Conservation (phyloP, 371 early-diverging fungal genomes). For the Fennellomyces sp. region DNA sequence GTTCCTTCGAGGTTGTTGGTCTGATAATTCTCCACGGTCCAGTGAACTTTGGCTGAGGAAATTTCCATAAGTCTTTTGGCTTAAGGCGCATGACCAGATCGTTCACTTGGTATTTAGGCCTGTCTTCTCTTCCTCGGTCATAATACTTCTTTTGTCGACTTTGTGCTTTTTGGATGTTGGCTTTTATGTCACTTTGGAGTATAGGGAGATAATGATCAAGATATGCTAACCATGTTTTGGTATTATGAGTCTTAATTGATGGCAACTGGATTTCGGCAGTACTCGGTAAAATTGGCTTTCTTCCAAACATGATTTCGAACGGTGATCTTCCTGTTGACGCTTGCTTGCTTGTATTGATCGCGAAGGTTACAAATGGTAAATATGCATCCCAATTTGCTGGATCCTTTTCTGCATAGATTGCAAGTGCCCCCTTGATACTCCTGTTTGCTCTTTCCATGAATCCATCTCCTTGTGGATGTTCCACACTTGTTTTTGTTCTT, state of each 20-base stretch:
- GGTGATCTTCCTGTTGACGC: slow-evolving; percentile 14
- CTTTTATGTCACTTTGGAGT: slow-evolving; percentile 1
- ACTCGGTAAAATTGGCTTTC: slow-evolving; percentile 2
- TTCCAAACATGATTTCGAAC: slow-evolving; percentile 18
- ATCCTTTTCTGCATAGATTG: slow-evolving; percentile 1
- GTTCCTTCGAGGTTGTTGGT: neutral
- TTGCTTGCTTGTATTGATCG: slow-evolving; percentile 20
- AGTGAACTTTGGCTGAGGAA: neutral
- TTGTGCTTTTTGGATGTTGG: slow-evolving; percentile 15
- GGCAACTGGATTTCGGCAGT: neutral
- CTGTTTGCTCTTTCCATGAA: slow-evolving; percentile 22
- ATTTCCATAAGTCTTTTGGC: neutral
- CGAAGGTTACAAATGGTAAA: slow-evolving; percentile 19
- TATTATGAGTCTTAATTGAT: neutral
- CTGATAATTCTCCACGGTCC: neutral
- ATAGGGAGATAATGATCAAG: slow-evolving; percentile 19
- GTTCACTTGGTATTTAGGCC: neutral
- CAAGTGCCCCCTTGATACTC: slow-evolving; percentile 12
- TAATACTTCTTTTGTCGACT: slow-evolving; percentile 17
- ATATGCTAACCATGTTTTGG: slow-evolving; percentile 13
- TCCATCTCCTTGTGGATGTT: slow-evolving; percentile 22
- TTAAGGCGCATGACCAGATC: neutral
- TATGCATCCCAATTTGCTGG: slow-evolving; percentile 12
- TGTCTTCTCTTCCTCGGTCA: neutral
- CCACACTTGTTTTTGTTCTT: slow-evolving; percentile 12